Percentiles rank a stretch among this genome's conserved stretches.
Evolutionary conservation across 2,329 filamentous ascomycete species (phyloP).

Genomic region (Didymosphaeria variabile): DNA sequence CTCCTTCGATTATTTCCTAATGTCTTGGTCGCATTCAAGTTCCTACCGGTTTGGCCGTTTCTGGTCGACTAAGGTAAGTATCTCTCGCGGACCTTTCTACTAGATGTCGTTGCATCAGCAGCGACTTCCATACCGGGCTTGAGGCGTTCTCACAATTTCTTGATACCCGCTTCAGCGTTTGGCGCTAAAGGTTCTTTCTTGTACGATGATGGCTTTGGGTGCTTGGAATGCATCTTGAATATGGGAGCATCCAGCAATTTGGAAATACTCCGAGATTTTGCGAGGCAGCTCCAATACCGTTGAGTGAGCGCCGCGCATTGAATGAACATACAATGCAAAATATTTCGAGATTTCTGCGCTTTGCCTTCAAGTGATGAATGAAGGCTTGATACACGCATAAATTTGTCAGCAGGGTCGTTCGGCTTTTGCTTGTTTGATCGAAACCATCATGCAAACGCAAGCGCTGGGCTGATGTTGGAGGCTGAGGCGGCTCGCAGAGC

Average conservation of each 20-base stretch:
- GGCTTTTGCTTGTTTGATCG: conserved; percentile 9
- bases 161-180: conserved; percentile 9
- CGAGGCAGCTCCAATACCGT: neutral
- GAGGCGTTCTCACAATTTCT: conserved; percentile 1
- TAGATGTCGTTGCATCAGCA: neutral
- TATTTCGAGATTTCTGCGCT: neutral
- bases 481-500: conserved; percentile 39
- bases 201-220: neutral
- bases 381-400: neutral
- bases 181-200: neutral
- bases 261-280: neutral
- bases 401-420: neutral
- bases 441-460: conserved; percentile 1
- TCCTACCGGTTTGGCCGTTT: neutral
- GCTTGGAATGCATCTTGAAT: neutral
- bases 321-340: neutral
- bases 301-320: neutral
- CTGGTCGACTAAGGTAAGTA: conserved; percentile 5
- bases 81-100: neutral
- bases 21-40: conserved; percentile 4
- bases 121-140: neutral
- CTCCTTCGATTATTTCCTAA: conserved; percentile 10
- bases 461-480: conserved; percentile 25
- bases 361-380: neutral
- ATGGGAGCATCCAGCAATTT: neutral